Evolutionary conservation across 768 basidiomycete genomes (phyloP), one percentile per base, ranked within the genome.

Genomic region (Cystofilobasidium ferigula): DNA sequence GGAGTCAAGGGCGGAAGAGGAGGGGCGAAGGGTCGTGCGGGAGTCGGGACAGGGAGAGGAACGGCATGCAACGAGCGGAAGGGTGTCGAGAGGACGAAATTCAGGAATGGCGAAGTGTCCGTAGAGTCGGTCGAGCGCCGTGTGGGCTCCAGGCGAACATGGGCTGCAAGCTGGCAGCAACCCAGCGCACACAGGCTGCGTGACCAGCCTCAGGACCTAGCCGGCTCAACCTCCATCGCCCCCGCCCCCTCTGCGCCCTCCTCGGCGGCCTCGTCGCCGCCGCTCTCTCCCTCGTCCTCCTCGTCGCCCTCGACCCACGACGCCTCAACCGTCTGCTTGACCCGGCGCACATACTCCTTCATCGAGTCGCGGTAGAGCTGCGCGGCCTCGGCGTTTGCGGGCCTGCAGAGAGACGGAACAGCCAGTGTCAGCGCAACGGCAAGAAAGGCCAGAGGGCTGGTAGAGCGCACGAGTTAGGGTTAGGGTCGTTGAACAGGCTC

Each of bases 331-430:
- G 67, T 68, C 62, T 68, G 67, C 78, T 94, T 89, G 35, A 97
- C 94, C 62, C 91, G 78, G 69, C 92, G 80, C 57, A 94, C 87
- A 74, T 98, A 98, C 79, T 97, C 94, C 78, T 95, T 97, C 88
- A 93, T 92, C 73, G 95, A 95, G 75, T 98, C 94, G 65, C 94
- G 80, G 74, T 93, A 99, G 68, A 99, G 77, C 77, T 92, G 89
- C 8, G 95, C 95, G 0, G 95, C 95, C 78, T 99, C 95, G 3
- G 92, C 94, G 73, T 99, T 99, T 5, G 94, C 95, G 22, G 30
- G 32, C 2, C 42, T 36, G 28, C 9, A 24, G 47, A 18, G 24
- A 61, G 26, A 6, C 35, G 8, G 10, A 20, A 16, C 22, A 35
- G 3, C 9, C 22, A 59, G 35, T 36, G 18, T 34, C 10, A 36